Conservation (phyloP, 192 early-diverging fungal species). For the Umbelopsis ramanniana region DNA sequence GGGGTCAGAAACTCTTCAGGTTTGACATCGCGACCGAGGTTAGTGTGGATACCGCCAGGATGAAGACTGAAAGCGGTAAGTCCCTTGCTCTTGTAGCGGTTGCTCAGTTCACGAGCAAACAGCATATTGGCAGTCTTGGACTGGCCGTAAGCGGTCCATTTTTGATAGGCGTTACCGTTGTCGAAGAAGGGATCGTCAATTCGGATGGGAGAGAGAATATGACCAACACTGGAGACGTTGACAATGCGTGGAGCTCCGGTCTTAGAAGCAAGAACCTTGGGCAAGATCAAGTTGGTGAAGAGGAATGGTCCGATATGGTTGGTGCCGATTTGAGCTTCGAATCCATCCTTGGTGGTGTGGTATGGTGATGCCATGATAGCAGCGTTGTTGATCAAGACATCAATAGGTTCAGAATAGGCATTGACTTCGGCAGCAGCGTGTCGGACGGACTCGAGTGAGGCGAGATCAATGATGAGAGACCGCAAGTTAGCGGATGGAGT, state of each 20-base stretch:
- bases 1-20: background rate
- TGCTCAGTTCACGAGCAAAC: constrained; percentile 38
- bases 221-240: constrained; percentile 31
- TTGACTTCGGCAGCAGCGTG: constrained; percentile 10
- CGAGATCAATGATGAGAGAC: constrained; percentile 34
- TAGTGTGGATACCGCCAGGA: constrained; percentile 1
- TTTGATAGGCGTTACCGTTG: background rate
- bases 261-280: constrained; percentile 22
- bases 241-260: constrained; percentile 1
- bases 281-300: constrained; percentile 33
- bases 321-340: constrained; percentile 67
- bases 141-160: constrained; percentile 27
- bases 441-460: constrained; percentile 43
- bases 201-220: background rate
- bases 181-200: background rate
- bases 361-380: constrained; percentile 63
- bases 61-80: constrained; percentile 13
- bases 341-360: constrained; percentile 54
- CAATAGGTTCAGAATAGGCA: constrained; percentile 29
- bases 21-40: background rate
- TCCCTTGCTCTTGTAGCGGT: constrained; percentile 3
- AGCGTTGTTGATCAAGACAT: constrained; percentile 25
- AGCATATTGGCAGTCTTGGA: constrained; percentile 58
- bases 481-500: constrained; percentile 25
- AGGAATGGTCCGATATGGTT: constrained; percentile 67